phyloP scores from a whole-genome alignment of 805 yeast genomes.

The Metschnikowia kofuensis region DNA sequence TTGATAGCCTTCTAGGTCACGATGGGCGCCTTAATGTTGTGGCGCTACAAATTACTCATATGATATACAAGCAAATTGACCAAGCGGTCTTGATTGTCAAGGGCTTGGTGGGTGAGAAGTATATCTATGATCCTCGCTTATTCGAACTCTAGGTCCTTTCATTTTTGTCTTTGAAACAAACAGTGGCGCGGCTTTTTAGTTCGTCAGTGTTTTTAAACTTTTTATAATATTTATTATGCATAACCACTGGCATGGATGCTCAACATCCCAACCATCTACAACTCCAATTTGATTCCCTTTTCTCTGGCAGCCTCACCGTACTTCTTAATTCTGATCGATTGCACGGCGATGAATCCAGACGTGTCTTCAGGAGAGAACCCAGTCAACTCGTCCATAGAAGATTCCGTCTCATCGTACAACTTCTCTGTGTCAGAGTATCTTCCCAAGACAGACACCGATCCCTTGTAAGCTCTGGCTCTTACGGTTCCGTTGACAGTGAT shows the following conservation, averaged over 20 bases:
- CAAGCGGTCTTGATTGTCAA: constrained; percentile 28
- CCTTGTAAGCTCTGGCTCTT: constrained; percentile 92
- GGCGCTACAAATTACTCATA: constrained; percentile 26
- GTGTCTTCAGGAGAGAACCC: constrained; percentile 98
- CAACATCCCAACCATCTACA: constrained; percentile 27
- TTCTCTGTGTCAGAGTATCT: constrained; percentile 95
- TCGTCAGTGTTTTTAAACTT: neutral
- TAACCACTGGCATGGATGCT: neutral
- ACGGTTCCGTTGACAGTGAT: constrained; percentile 94
- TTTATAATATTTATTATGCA: neutral
- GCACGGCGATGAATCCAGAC: constrained; percentile 95
- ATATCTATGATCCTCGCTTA: constrained; percentile 18
- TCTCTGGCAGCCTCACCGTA: constrained; percentile 94
- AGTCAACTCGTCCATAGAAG: constrained; percentile 98
- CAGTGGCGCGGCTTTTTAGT: too few relatives aligned
- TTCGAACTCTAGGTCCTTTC: constrained; percentile 3
- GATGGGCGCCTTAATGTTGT: constrained; percentile 32
- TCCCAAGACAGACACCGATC: constrained; percentile 78
- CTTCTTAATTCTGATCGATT: constrained; percentile 97
- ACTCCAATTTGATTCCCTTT: constrained; percentile 54
- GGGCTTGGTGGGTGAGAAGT: constrained; percentile 35
- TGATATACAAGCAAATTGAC: constrained; percentile 30
- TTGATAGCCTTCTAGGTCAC: constrained; percentile 24
- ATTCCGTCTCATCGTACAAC: constrained; percentile 95
- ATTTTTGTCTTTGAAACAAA: neutral